These are phyloP conservation scores for Brettanomyces sp. DNA, from an alignment of 805 yeast species.

Conservation along the genomic window DNA sequence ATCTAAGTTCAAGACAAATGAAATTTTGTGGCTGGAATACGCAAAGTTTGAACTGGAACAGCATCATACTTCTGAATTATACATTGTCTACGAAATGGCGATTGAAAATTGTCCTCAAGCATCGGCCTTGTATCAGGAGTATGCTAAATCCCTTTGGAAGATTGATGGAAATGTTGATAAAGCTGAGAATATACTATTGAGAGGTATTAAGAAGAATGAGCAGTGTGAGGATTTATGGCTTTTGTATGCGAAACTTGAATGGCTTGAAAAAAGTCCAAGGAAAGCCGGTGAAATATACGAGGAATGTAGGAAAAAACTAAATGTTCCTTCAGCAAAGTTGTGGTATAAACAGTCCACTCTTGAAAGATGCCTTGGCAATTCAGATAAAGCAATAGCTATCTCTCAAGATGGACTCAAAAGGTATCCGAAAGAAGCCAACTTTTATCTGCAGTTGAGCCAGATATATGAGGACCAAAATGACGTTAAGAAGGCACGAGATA, in stretches of 20 bases:
- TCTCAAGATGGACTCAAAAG: constrained; percentile 36
- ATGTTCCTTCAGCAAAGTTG: constrained; percentile 33
- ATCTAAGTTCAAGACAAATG: constrained; percentile 35
- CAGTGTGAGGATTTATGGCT: constrained; percentile 52
- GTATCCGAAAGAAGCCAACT: constrained; percentile 42
- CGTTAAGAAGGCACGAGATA: constrained; percentile 34
- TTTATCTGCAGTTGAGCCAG: constrained; percentile 59
- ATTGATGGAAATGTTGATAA: constrained; percentile 34
- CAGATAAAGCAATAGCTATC: constrained; percentile 29
- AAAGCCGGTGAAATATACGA: constrained; percentile 29
- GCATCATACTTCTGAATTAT: constrained; percentile 18
- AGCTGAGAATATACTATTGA: constrained; percentile 45
- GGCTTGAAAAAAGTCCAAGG: constrained; percentile 27
- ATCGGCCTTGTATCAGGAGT: constrained; percentile 53
- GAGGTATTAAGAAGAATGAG: constrained; percentile 37
- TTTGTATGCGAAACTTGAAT: constrained; percentile 62
- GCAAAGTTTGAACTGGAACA: constrained; percentile 26
- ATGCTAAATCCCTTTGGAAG: constrained; percentile 60
- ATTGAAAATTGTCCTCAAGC: constrained; percentile 37
- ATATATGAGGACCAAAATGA: constrained; percentile 28
- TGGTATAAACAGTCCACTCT: constrained; percentile 56
- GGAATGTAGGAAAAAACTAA: constrained; percentile 9
- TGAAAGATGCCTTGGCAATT: constrained; percentile 30
- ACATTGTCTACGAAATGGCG: constrained; percentile 44
- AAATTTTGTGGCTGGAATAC: constrained; percentile 40